Base-by-base conservation (phyloP, 1,139 yeast species). In the Blastobotrys raffinosifermentans region DNA sequence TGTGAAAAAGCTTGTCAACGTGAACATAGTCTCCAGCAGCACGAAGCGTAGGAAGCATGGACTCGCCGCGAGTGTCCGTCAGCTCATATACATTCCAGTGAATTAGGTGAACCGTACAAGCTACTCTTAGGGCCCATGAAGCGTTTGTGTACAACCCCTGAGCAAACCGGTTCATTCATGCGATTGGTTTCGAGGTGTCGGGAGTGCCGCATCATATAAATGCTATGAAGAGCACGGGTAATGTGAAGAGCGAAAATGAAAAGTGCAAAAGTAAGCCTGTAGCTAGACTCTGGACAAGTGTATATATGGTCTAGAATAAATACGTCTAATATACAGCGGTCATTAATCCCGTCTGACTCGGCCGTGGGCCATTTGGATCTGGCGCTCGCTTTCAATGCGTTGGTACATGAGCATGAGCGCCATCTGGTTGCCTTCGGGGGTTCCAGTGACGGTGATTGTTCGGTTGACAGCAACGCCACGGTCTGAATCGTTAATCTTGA, bases 31-130 rank as follows among this genome's bases (percentile, higher is more conserved):
- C 97, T 34, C 80, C 75, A 17, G 73, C 64, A 18, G 79, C 75
- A 44, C 80, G 79, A 25, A 91, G 63, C 0, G 97, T 87, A 1
- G 98, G 96, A 29, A 91, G 70, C 98, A 91, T 91, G 22, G 95
- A 84, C 54, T 87, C 96, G 3, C 98, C 98, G 47, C 80, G 67
- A 0, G 96, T 85, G 54, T 80, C 89, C 2, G 89, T 74, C 56
- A 82, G 76, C 54, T 85, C 94, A 53, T 78, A 81, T 14, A 80
- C 63, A 50, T 78, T 72, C 34, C 77, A 76, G 46, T 78, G 84
- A 6, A 80, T 55, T 13, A 83, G 64, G 53, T 84, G 94, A 13
- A 80, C 74, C 6, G 73, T 66, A 54, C 91, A 81, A 2, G 84
- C 85, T 4, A 79, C 75, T 30, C 87, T 62, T 4, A 80, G 31